Base-by-base conservation (phyloP, 768 basidiomycete genomes). In the Tricholoma matsutake region DNA sequence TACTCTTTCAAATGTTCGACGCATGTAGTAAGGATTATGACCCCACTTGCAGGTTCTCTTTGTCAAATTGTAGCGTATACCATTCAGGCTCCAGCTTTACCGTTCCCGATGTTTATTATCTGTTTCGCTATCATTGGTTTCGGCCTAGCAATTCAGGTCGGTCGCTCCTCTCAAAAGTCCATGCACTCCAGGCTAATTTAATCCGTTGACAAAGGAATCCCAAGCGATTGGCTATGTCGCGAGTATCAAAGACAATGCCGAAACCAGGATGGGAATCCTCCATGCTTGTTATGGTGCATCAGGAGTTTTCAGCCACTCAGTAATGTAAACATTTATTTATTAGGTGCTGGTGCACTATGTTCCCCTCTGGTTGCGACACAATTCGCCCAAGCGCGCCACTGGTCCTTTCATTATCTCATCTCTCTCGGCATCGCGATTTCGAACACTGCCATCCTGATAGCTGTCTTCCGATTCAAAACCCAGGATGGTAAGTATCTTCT, bases 301-400 rank as follows among this genome's bases (percentile, higher is more conserved):
- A 34, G 4, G 25, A n/a, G 31, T 16, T 22, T 25, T 34, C 0
- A 29, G 1, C 2, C 11, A 9, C 18, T 32, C 10, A 4, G 8
- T 3, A 28, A 29, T 10, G 4, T 49, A 1, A 22, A 18, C 11
- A 9, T 54, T n/a, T n/a, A n/a, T n/a, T n/a, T n/a, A n/a, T 37
- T 55, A 90, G 88, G 89, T 18, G 73, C 81, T 0, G 89, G 89
- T 1, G 89, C 89, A 2, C 74, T 91, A 10, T 76, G 76, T 7
- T 72, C 92, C 0, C 94, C 94, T 2, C 80, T 96, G 16, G 84
- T 88, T 0, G 82, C 93, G 0, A 96, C 94, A 0, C 89, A 92
- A 60, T 95, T 96, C 64, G 79, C 90, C 0, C 83, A 85, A 58
- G 66, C 83, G 22, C 71, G 64, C 0, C 80, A 75, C 35, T 94